Evolutionary conservation across 2,329 filamentous ascomycete species (phyloP).

Genomic region (Nemania serpens): DNA sequence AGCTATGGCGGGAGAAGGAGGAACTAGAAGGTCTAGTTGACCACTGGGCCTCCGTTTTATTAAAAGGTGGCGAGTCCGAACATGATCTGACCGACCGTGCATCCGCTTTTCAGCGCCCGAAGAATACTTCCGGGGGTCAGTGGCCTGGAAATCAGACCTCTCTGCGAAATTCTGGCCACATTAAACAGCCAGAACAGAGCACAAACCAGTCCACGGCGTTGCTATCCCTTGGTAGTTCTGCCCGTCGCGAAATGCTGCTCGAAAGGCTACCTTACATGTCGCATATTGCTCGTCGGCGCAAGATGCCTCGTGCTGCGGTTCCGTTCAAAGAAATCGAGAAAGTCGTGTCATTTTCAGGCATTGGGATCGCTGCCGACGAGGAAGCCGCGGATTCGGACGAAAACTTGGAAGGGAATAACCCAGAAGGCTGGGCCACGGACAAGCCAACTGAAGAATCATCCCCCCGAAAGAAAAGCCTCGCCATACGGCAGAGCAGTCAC

Average conservation of each 20-base stretch:
- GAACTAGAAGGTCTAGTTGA: conserved; percentile 78
- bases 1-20: conserved; percentile 81
- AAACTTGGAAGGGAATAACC: conserved; percentile 50
- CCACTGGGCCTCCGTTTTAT: conserved; percentile 65
- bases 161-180: conserved; percentile 27
- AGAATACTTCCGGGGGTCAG: conserved; percentile 29
- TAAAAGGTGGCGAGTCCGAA: conserved; percentile 56
- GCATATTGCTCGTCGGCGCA: conserved; percentile 59
- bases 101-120: conserved; percentile 53
- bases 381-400: conserved; percentile 44
- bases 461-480: conserved; percentile 52
- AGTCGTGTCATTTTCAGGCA: conserved; percentile 69
- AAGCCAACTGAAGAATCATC: conserved; percentile 59
- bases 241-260: conserved; percentile 75
- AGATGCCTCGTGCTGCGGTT: conserved; percentile 42
- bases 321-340: conserved; percentile 65
- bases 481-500: conserved; percentile 44
- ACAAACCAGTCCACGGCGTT: conserved; percentile 44
- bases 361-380: conserved; percentile 45
- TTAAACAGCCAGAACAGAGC: conserved; percentile 34
- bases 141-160: conserved; percentile 25
- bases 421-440: conserved; percentile 64
- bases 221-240: conserved; percentile 66
- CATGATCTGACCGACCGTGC: conserved; percentile 52
- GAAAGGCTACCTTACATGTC: conserved; percentile 87